Conservation (phyloP, 352 stramenopile species). For the Phytophthora sp. region DNA sequence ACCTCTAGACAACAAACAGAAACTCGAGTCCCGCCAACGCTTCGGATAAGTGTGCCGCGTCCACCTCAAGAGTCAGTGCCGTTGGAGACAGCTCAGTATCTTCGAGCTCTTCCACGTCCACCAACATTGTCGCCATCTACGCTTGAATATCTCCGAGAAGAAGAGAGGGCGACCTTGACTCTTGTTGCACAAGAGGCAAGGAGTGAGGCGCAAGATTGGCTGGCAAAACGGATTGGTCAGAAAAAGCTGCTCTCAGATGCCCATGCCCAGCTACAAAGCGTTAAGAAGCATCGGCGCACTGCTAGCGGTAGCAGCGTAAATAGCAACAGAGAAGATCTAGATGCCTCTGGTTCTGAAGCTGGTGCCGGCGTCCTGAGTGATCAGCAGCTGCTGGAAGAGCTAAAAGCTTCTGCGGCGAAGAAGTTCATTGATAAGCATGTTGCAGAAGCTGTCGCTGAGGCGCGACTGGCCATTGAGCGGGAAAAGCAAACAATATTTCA, state of each 20-base stretch:
- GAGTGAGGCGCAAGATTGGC: conserved; percentile 68
- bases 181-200: conserved; percentile 74
- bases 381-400: conserved; percentile 54
- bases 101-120: conserved; percentile 32
- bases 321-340: conserved; percentile 27
- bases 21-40: conserved; percentile 1
- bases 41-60: conserved; percentile 19
- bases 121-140: conserved; percentile 35
- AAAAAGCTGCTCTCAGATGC: conserved; percentile 81
- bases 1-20: neutral
- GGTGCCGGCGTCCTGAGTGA: conserved; percentile 22
- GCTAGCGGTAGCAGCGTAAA: conserved; percentile 47
- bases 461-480: conserved; percentile 66
- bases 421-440: conserved; percentile 83
- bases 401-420: conserved; percentile 59
- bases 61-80: conserved; percentile 10
- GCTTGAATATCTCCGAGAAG: conserved; percentile 52
- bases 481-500: conserved; percentile 73
- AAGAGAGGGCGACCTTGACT: conserved; percentile 70
- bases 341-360: conserved; percentile 8
- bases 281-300: conserved; percentile 49
- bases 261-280: conserved; percentile 55
- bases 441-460: conserved; percentile 62
- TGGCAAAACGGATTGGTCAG: conserved; percentile 75
- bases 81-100: conserved; percentile 35